A percentile compares a stretch with the other conserved stretches of the same genome.
Evolutionary conservation across 2,329 filamentous ascomycete species (phyloP).

Genomic region (Aspergillus fischeri): DNA sequence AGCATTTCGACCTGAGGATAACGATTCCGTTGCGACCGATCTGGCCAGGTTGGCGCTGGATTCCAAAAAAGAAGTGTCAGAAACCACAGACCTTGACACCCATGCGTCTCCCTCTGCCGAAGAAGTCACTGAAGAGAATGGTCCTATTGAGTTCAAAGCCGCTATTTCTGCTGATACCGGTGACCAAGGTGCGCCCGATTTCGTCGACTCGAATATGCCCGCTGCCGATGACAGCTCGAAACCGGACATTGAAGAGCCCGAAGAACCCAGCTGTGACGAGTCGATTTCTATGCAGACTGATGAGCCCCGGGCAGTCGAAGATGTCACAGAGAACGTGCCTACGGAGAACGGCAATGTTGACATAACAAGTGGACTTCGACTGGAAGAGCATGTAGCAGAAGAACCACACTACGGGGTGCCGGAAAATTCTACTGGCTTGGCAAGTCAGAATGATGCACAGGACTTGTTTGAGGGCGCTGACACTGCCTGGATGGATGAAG

Average conservation of each 20-base stretch:
- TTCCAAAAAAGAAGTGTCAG: not conserved
- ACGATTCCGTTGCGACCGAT: slow-evolving; percentile 12
- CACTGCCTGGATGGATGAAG: slow-evolving; percentile 1
- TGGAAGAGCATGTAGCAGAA: not conserved
- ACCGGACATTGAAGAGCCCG: not conserved
- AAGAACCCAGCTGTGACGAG: not conserved
- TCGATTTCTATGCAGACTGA: not conserved
- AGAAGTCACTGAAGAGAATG: not conserved
- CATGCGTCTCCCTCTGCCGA: not conserved
- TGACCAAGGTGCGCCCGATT: slow-evolving; percentile 7
- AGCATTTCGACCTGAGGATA: slow-evolving; percentile 46
- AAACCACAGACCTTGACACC: not conserved
- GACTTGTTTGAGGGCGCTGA: not conserved
- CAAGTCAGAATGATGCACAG: not conserved
- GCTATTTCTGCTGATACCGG: slow-evolving; percentile 10
- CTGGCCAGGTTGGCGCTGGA: slow-evolving; percentile 11
- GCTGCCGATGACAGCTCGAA: not conserved
- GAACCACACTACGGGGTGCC: not conserved
- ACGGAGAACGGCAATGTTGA: not conserved
- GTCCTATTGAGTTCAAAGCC: not conserved
- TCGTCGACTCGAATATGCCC: not conserved
- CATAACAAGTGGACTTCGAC: not conserved
- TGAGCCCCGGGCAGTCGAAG: not conserved
- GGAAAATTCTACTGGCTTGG: not conserved
- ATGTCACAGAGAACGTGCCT: not conserved